Conservation (phyloP, 176 grass and related monocot genomes). For the Canna indica region DNA sequence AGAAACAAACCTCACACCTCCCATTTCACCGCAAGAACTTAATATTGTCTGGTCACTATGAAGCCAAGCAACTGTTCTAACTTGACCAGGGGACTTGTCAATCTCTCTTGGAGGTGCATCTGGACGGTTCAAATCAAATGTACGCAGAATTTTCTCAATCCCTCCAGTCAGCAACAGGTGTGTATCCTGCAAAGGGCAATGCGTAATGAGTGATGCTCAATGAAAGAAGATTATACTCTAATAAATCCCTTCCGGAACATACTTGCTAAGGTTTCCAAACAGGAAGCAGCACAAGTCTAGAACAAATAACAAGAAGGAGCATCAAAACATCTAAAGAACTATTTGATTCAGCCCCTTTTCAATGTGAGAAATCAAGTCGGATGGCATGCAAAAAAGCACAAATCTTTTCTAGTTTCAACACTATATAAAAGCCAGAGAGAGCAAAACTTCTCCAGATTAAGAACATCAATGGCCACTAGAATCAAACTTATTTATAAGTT, state of each 20-base stretch:
- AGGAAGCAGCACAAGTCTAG: neutral
- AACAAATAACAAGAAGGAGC: neutral
- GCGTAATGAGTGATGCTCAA: neutral
- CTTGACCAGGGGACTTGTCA: constrained; percentile 82
- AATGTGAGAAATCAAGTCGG: neutral
- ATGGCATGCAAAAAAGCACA: neutral
- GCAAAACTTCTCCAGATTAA: too few species aligned
- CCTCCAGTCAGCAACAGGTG: constrained; percentile 89
- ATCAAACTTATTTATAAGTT: neutral
- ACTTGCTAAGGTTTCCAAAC: neutral
- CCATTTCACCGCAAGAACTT: constrained; percentile 92
- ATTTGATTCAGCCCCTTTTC: neutral
- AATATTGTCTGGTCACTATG: constrained; percentile 85
- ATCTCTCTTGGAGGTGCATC: constrained; percentile 88
- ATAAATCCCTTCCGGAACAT: neutral
- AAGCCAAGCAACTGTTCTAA: constrained; percentile 90
- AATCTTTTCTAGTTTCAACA: too few species aligned
- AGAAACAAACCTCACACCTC: constrained; percentile 72
- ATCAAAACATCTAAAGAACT: neutral
- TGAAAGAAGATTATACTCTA: neutral
- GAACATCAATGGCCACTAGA: neutral
- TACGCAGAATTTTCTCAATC: constrained; percentile 75
- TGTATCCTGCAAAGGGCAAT: constrained; percentile 47
- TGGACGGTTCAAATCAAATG: constrained; percentile 91
- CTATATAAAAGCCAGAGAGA: neutral